Percentiles rank a stretch among this genome's conserved stretches.
Evolutionary conservation across 2,329 filamentous ascomycete species (phyloP).

Genomic region (Trichoderma koningii): DNA sequence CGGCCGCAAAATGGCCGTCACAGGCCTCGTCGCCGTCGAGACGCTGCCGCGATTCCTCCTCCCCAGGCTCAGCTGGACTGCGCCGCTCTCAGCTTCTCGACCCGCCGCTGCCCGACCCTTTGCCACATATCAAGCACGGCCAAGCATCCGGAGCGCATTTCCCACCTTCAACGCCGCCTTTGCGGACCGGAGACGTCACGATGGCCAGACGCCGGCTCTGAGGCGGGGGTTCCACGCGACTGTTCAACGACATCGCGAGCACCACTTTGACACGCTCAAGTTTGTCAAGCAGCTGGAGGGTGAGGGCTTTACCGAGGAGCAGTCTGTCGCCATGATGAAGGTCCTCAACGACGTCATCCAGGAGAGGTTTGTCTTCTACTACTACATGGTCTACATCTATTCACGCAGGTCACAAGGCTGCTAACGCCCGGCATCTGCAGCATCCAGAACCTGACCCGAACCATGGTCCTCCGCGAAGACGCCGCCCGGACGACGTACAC

Average conservation of each 20-base stretch:
- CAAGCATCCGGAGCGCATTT: conserved; percentile 29
- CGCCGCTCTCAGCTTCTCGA: conserved; percentile 36
- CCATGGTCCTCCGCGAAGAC: conserved; percentile 97
- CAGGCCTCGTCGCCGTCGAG: conserved; percentile 39
- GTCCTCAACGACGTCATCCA: conserved; percentile 96
- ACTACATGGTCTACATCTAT: background rate
- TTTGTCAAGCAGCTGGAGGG: conserved; percentile 87
- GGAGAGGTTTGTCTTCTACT: conserved; percentile 63
- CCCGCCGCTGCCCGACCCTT: conserved; percentile 31
- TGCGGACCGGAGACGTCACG: conserved; percentile 19
- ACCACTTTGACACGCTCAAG: conserved; percentile 98
- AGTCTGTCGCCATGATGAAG: conserved; percentile 98
- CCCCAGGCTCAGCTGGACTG: conserved; percentile 57
- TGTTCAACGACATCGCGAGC: conserved; percentile 63
- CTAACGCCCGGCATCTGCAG: conserved; percentile 44
- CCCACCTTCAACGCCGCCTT: conserved; percentile 31
- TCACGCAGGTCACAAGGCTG: background rate
- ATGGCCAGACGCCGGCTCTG: conserved; percentile 29
- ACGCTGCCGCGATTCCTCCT: conserved; percentile 56
- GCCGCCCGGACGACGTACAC: conserved; percentile 77
- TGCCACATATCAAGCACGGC: conserved; percentile 26
- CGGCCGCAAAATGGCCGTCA: conserved; percentile 35
- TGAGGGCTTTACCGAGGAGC: conserved; percentile 94
- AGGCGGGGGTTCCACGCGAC: conserved; percentile 69
- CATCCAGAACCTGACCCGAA: conserved; percentile 95